Conservation (phyloP, 495 filamentous ascomycete species). For the Clavariopsis aquatica region DNA sequence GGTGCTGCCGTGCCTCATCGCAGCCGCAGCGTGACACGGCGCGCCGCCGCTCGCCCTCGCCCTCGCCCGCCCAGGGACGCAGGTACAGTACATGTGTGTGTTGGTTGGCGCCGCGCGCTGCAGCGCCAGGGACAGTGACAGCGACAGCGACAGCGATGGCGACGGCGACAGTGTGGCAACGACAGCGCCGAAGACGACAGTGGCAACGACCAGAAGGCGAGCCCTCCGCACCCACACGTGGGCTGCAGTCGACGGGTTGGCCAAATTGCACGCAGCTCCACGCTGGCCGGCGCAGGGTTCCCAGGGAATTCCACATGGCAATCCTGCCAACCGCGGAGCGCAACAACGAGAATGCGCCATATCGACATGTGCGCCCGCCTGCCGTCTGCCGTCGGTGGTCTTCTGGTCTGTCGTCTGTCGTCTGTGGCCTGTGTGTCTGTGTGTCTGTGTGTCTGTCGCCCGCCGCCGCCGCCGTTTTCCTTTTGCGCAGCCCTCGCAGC, state of each 20-base stretch:
- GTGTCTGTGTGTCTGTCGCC: no score
- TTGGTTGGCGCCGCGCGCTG: no score
- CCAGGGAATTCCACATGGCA: no score
- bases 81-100: no score
- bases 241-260: neutral
- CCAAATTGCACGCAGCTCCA: neutral
- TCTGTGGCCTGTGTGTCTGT: no score
- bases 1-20: conserved; percentile 2
- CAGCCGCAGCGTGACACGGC: conserved; percentile 10
- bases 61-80: no score
- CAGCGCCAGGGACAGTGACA: no score
- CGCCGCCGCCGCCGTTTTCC: neutral
- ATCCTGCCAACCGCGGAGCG: no score
- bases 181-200: no score
- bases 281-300: neutral
- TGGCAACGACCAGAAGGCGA: no score
- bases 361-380: neutral
- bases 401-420: no score
- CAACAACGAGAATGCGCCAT: neutral
- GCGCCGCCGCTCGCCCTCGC: neutral
- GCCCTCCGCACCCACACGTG: neutral
- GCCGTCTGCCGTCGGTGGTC: neutral
- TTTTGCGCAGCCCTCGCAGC: neutral
- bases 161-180: neutral
- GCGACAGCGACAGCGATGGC: no score